Evolutionary conservation across 1,284 basidiomycete genomes (phyloP), one percentile per base, ranked within the genome.

Genomic region (Veloporphyrellus conicus): DNA sequence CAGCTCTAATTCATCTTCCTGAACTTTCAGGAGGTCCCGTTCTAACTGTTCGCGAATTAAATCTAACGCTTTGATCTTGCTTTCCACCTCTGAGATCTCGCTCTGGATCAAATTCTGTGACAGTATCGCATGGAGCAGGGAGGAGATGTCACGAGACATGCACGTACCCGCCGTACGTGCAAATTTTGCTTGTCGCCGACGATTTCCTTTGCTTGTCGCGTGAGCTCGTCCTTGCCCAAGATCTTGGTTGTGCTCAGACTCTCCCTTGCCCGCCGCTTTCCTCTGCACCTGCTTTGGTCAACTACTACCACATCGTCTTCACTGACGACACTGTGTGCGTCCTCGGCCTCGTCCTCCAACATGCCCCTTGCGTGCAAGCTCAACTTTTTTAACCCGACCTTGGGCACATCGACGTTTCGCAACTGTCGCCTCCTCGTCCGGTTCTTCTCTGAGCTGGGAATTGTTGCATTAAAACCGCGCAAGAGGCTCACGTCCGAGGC

Each of bases 1-100:
- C 27, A 99, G 72, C 64, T 98, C 95, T 27, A 99, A 73, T 58
- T 97, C 93, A 57, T 98, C 94, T 63, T 99, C 96, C 51, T 94
- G 90, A 45, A 98, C 67, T 59, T 81, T 87, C 32, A 99, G 69
- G 20, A 99, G 74, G 62, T 92, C 87, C 40, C 84, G 77, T 63
- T 94, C 87, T 18, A 99, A 74, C 53, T 86, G 86, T 7, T 81
- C 74, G 51, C 92, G 79, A 53, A 97, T 90, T 22, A 74, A 77
- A 58, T 94, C 90, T 38, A 99, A 73, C 18, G 85, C 82, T 49
- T 87, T 83, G 44, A 97, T 96, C 73, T 95, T 96, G 57, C 78
- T 73, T 12, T 89, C 84, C 14, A 98, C 88, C 63, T 95, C 91
- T 36, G 76, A 69, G 54, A 97, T 90, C 68, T 98, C 93, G 53